A percentile compares a stretch with the other conserved stretches of the same genome.
These are phyloP conservation scores for Stachybotrys elegans DNA, from an alignment of 2,329 filamentous ascomycete genomes.

Conservation along the genomic window DNA sequence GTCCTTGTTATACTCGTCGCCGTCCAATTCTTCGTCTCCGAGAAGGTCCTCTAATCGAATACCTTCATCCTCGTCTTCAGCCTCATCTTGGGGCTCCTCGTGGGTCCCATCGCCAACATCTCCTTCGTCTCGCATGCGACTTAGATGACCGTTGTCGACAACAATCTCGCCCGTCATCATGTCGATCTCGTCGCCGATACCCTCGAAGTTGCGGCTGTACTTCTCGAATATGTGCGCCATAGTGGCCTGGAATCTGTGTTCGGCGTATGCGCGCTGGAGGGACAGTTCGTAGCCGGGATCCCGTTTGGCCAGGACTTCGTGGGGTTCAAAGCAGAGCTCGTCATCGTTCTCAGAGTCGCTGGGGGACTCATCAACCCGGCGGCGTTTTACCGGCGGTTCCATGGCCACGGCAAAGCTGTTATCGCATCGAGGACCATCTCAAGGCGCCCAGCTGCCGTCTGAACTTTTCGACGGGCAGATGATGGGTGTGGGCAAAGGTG, in stretches of 20 bases:
- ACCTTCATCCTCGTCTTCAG: constrained; percentile 8
- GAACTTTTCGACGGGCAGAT: neutral
- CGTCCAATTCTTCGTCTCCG: constrained; percentile 3
- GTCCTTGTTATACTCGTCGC: constrained; percentile 5
- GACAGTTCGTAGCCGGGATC: constrained; percentile 55
- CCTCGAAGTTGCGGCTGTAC: constrained; percentile 77
- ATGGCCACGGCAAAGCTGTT: constrained; percentile 29
- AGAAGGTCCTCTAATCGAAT: constrained; percentile 3
- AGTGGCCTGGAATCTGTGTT: constrained; percentile 69
- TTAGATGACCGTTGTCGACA: constrained; percentile 86
- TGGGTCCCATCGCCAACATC: constrained; percentile 30
- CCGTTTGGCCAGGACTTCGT: constrained; percentile 40
- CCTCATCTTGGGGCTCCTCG: constrained; percentile 28
- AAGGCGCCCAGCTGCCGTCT: neutral
- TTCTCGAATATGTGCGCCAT: constrained; percentile 89
- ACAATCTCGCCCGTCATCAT: constrained; percentile 73
- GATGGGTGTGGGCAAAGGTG: constrained; percentile 1
- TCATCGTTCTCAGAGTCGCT: constrained; percentile 38
- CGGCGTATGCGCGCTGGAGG: constrained; percentile 59
- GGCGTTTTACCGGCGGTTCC: constrained; percentile 57
- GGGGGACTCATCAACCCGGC: constrained; percentile 32
- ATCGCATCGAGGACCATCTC: neutral
- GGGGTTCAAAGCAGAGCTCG: constrained; percentile 42
- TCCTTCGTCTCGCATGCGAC: constrained; percentile 53
- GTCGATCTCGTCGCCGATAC: constrained; percentile 85